A percentile compares a stretch with the other conserved stretches of the same genome.
These are phyloP conservation scores for Backusella morwellensis DNA, from an alignment of 192 early-diverging fungal species.

Conservation along the genomic window DNA sequence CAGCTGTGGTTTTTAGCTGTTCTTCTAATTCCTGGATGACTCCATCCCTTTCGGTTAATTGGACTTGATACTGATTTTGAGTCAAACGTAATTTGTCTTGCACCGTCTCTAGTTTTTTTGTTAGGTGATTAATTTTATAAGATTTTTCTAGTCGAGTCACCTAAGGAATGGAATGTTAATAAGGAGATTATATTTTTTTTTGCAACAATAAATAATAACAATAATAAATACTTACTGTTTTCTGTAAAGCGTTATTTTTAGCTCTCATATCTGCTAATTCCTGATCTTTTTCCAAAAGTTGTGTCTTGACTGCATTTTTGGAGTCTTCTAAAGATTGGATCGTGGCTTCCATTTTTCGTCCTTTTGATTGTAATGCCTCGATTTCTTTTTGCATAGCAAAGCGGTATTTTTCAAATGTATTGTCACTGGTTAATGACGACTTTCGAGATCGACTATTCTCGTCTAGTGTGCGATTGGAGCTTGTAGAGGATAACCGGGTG, in stretches of 20 bases:
- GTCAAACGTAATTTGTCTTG: neutral
- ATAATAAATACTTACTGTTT: slow-evolving; percentile 12
- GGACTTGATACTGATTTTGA: neutral
- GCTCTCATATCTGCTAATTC: slow-evolving; percentile 23
- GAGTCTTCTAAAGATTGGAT: slow-evolving; percentile 4
- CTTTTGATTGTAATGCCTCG: slow-evolving; percentile 14
- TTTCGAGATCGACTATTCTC: neutral
- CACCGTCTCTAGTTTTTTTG: slow-evolving; percentile 9
- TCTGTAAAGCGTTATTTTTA: slow-evolving; percentile 19
- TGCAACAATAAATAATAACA: neutral
- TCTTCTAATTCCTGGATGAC: neutral
- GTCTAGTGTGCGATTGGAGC: slow-evolving; percentile 9
- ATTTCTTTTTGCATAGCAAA: slow-evolving; percentile 26
- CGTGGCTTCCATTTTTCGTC: slow-evolving; percentile 15
- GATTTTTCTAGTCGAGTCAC: neutral
- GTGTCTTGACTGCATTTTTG: slow-evolving; percentile 11
- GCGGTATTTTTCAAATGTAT: slow-evolving; percentile 20
- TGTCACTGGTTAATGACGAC: neutral
- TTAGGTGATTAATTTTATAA: slow-evolving; percentile 5
- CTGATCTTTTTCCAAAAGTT: slow-evolving; percentile 11
- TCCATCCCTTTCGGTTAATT: neutral
- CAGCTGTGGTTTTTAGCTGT: neutral
- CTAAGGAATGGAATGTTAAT: neutral
- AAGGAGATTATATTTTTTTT: neutral
- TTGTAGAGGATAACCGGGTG: slow-evolving; percentile 4